Evolutionary conservation across 2,329 filamentous ascomycete genomes (phyloP).

Genomic region (Dactylella cylindrospora): DNA sequence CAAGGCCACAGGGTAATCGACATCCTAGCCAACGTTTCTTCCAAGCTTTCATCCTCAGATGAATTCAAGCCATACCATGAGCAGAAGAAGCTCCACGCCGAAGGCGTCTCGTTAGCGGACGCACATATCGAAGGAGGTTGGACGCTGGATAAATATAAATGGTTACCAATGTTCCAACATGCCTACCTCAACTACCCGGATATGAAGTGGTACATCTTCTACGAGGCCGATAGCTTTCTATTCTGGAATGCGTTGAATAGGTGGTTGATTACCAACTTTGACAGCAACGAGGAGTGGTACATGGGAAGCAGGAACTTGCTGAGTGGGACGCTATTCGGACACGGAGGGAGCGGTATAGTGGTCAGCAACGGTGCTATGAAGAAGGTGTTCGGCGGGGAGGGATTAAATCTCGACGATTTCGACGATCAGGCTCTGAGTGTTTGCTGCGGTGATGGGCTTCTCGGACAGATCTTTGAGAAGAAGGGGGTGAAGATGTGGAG

Average conservation of each 20-base stretch:
- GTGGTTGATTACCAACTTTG: conserved; percentile 55
- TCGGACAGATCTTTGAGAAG: conserved; percentile 21
- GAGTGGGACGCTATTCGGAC: conserved; percentile 56
- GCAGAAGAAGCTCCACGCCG: conserved; percentile 50
- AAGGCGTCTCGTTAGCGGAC: conserved; percentile 34
- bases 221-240: conserved; percentile 63
- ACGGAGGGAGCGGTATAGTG: conserved; percentile 59
- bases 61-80: conserved; percentile 56
- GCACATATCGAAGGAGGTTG: conserved; percentile 54
- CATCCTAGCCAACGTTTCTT: conserved; percentile 50
- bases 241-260: conserved; percentile 59
- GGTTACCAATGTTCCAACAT: conserved; percentile 63
- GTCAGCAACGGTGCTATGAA: conserved; percentile 29
- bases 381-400: conserved; percentile 10
- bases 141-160: conserved; percentile 65
- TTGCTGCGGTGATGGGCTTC: conserved; percentile 21
- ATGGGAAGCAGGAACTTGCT: conserved; percentile 58
- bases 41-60: conserved; percentile 54
- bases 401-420: conserved; percentile 16
- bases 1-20: conserved; percentile 51
- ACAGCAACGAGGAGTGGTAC: conserved; percentile 56
- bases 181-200: conserved; percentile 57
- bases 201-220: conserved; percentile 63
- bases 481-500: conserved; percentile 23
- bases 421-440: conserved; percentile 14